phyloP scores from a whole-genome alignment of 164 flowering plant genomes.

The Vitis riparia region DNA sequence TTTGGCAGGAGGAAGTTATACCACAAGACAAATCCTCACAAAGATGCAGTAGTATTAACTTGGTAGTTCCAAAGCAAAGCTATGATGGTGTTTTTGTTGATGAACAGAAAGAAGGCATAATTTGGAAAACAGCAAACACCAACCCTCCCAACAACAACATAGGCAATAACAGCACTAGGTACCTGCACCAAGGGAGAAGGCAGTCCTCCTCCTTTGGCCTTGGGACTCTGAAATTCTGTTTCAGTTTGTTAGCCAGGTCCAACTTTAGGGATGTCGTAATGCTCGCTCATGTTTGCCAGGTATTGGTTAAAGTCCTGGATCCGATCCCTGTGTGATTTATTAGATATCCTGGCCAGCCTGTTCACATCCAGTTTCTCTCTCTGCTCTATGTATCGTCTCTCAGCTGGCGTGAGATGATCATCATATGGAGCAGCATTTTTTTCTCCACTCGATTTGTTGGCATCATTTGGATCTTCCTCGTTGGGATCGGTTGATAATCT shows the following conservation, averaged over 20 bases:
- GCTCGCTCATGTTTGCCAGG: slow-evolving; percentile 95
- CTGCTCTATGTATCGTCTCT: slow-evolving; percentile 84
- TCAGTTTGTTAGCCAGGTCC: slow-evolving; percentile 72
- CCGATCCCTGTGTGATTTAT: slow-evolving; percentile 91
- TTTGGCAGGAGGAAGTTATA: too few species aligned
- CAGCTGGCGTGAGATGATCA: slow-evolving; percentile 82
- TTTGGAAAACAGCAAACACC: too few species aligned
- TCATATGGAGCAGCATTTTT: slow-evolving; percentile 30
- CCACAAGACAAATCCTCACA: too few species aligned
- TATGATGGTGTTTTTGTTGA: too few species aligned
- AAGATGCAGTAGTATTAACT: too few species aligned
- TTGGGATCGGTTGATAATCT: slow-evolving; percentile 28
- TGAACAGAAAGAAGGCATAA: too few species aligned
- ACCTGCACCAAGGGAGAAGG: too few species aligned
- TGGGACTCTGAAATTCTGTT: background rate
- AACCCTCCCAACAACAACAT: too few species aligned
- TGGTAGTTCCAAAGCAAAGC: too few species aligned
- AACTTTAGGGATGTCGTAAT: slow-evolving; percentile 97
- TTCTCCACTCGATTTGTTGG: slow-evolving; percentile 33
- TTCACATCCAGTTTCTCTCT: slow-evolving; percentile 58
- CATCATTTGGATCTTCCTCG: slow-evolving; percentile 39
- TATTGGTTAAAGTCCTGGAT: slow-evolving; percentile 91
- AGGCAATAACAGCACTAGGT: too few species aligned
- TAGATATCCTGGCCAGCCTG: slow-evolving; percentile 67
- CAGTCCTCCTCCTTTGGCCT: background rate